Percentiles rank a stretch among this genome's conserved stretches.
Conservation (phyloP, 208 protist genomes). For the Willaertia magna region DNA sequence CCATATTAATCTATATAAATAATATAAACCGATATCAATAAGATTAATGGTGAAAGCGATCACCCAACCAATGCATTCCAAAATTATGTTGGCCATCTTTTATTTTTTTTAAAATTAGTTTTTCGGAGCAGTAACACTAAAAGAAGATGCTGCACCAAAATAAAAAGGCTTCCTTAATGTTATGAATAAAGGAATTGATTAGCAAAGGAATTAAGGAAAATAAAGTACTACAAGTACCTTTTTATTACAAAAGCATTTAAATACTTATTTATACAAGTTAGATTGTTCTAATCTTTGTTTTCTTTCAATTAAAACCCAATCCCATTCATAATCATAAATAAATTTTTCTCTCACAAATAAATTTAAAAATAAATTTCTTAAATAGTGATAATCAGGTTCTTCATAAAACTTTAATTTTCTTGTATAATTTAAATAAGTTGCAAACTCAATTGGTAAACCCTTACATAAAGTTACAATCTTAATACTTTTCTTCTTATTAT, state of each 20-base stretch:
- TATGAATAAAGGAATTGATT: too few relatives aligned
- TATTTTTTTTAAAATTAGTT: too few relatives aligned
- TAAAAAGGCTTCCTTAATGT: too few relatives aligned
- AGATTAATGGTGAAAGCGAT: not conserved
- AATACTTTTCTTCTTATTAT: slow-evolving; percentile 88
- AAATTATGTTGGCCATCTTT: too few relatives aligned
- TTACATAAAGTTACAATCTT: slow-evolving; percentile 87
- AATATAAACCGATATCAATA: not conserved
- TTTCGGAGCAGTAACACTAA: too few relatives aligned
- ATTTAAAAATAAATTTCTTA: not conserved
- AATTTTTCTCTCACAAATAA: not conserved
- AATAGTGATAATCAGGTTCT: not conserved
- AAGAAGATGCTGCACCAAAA: too few relatives aligned
- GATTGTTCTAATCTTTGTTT: too few relatives aligned
- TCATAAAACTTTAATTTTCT: not conserved
- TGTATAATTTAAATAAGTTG: not conserved
- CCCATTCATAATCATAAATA: not conserved
- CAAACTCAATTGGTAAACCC: slow-evolving; percentile 10
- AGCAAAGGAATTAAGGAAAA: too few relatives aligned
- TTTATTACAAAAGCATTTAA: too few relatives aligned
- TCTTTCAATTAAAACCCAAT: not conserved
- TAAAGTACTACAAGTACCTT: too few relatives aligned
- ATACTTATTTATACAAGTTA: too few relatives aligned
- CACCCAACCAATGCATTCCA: not conserved
- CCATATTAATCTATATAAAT: not conserved